phyloP scores from a whole-genome alignment of 176 grass and related monocot genomes.

The Cenchrus purpureus region DNA sequence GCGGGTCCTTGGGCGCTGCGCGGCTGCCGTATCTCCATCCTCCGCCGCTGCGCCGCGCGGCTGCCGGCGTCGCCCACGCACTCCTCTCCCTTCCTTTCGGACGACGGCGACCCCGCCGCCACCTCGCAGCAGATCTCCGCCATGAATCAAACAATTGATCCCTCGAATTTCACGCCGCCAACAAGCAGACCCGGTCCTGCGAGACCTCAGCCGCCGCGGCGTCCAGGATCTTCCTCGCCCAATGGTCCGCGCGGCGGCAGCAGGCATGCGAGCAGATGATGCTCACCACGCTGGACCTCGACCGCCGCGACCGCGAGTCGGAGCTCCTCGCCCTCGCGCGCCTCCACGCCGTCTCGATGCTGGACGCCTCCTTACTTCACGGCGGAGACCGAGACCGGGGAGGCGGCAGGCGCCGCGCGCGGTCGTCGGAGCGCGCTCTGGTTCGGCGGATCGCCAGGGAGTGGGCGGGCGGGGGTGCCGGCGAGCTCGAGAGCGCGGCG shows the following conservation, averaged over 20 bases:
- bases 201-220: constrained; percentile 56
- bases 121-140: constrained; percentile 58
- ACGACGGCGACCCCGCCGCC: constrained; percentile 2
- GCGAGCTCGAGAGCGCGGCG: background rate
- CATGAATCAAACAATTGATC: constrained; percentile 26
- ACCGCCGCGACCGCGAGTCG: constrained; percentile 78
- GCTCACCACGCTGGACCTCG: constrained; percentile 70
- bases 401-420: constrained; percentile 16
- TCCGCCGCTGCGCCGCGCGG: constrained; percentile 51
- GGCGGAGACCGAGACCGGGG: background rate
- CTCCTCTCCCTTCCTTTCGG: constrained; percentile 18
- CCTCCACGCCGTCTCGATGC: constrained; percentile 94
- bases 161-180: background rate
- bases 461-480: constrained; percentile 41
- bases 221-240: constrained; percentile 60
- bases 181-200: constrained; percentile 14
- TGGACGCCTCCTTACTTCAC: constrained; percentile 73
- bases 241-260: constrained; percentile 68
- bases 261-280: constrained; percentile 83
- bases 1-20: too few species aligned
- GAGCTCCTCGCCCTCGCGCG: constrained; percentile 88
- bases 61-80: constrained; percentile 34
- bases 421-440: constrained; percentile 62
- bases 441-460: constrained; percentile 82
- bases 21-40: constrained; percentile 63